phyloP scores from a whole-genome alignment of 2,329 filamentous ascomycete species.

The Ophiostoma quercus region DNA sequence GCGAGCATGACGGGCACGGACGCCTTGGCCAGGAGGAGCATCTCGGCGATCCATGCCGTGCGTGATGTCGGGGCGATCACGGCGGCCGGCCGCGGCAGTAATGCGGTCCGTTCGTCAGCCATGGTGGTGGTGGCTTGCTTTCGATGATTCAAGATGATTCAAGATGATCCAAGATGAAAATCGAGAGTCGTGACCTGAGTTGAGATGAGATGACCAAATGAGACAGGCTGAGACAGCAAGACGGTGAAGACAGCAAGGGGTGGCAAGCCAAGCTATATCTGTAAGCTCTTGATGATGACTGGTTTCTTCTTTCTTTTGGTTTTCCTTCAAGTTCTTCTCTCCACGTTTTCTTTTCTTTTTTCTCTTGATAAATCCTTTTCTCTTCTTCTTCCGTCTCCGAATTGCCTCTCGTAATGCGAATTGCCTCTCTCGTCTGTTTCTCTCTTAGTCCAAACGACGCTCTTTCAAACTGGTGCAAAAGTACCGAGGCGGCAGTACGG shows the following conservation, averaged over 20 bases:
- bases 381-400: neutral
- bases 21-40: constrained; percentile 61
- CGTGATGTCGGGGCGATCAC: constrained; percentile 12
- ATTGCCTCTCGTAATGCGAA: neutral
- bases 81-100: constrained; percentile 17
- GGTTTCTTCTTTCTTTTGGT: neutral
- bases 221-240: neutral
- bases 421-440: neutral
- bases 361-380: neutral
- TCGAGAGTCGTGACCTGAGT: neutral
- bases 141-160: too few relatives aligned
- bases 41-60: constrained; percentile 48
- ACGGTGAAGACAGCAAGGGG: neutral
- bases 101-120: constrained; percentile 23
- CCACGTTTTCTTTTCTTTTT: neutral
- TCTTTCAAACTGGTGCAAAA: constrained; percentile 6
- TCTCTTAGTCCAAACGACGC: neutral
- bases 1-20: constrained; percentile 76
- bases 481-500: neutral
- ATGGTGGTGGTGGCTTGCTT: neutral
- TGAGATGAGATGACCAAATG: neutral
- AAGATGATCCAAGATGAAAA: too few relatives aligned
- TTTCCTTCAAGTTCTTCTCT: neutral
- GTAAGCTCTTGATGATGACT: neutral
- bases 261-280: constrained; percentile 10